Evolutionary conservation across 2,329 filamentous ascomycete species (phyloP), one percentile per base, ranked within the genome.

Genomic region (Daldinia sp.): DNA sequence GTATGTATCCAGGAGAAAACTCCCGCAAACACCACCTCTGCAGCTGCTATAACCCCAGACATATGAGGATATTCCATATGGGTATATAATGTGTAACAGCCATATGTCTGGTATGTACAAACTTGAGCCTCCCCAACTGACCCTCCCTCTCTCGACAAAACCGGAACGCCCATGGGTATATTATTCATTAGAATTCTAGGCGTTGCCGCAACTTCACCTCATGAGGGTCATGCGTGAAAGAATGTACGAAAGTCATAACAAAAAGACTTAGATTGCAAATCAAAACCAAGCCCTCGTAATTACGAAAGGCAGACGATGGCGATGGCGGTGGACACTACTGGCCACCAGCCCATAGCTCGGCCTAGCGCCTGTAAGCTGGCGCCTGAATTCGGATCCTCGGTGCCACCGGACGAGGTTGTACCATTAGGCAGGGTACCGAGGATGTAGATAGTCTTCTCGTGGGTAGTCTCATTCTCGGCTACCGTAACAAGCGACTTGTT

Each of bases 351-450:
- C 4, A 81, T 77, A 0, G 80, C 72, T 65, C 82, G 75, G 2
- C 81, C 73, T 44, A 84, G 59, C 1, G 72, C 72, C 12, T 70
- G 72, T 68, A 82, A 68, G 33, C 79, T 74, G 2, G 68, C 71
- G 20, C 72, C 81, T n/a, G 79, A 80, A 20, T 75, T 73, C 6
- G 83, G 77, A 54, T 80, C 77, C 1, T 83, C 82, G 13, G 77
- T 80, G 28, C 82, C 85, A 12, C 82, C 83, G 4, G 82, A 67
- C 0, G 85, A 83, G 0, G 88, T 90, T 0, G 90, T 92, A 55
- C 88, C 88, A 72, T 92, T 91, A 33, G 89, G 87, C 3, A 95
- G 81, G 0, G 90, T 92, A n/a, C 93, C 93, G 77, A 94, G 93
- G 77, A 95, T 81, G 33, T 92, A 82, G 41, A 96, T 85, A 1